These are phyloP conservation scores for Endocalyx cinctus DNA, from an alignment of 2,329 filamentous ascomycete genomes.

Conservation along the genomic window DNA sequence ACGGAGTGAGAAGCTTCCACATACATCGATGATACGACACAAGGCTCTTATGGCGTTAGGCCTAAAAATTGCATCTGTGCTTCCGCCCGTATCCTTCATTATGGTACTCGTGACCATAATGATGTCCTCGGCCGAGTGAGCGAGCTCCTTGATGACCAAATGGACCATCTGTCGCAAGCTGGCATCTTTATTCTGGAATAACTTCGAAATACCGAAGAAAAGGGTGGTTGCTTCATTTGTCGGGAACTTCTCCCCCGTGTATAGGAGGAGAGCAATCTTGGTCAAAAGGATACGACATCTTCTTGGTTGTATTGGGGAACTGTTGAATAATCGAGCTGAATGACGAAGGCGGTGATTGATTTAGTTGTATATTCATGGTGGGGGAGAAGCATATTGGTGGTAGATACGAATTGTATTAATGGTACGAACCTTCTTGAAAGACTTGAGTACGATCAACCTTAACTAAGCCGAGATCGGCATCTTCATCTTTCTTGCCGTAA, in stretches of 20 bases:
- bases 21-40: slow-evolving; percentile 93
- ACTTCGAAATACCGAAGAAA: slow-evolving; percentile 98
- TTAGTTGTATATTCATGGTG: slow-evolving; percentile 6
- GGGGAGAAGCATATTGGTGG: slow-evolving; percentile 7
- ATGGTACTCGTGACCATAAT: slow-evolving; percentile 99
- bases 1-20: slow-evolving; percentile 25
- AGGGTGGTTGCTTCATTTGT: slow-evolving; percentile 96
- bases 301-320: slow-evolving; percentile 91
- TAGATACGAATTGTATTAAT: slow-evolving; percentile 11
- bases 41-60: slow-evolving; percentile 94
- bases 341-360: slow-evolving; percentile 31
- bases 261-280: slow-evolving; percentile 93
- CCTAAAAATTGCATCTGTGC: slow-evolving; percentile 88
- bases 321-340: slow-evolving; percentile 92
- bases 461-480: slow-evolving; percentile 87
- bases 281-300: slow-evolving; percentile 96
- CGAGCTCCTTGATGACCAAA: slow-evolving; percentile 95
- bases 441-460: slow-evolving; percentile 97
- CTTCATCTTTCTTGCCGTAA: slow-evolving; percentile 99
- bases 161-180: slow-evolving; percentile 98
- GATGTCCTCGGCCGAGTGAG: slow-evolving; percentile 92
- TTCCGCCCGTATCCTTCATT: slow-evolving; percentile 98
- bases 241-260: slow-evolving; percentile 95
- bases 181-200: slow-evolving; percentile 99
- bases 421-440: slow-evolving; percentile 85